Evolutionary conservation across 2,329 filamentous ascomycete species (phyloP), one percentile per base, ranked within the genome.

Genomic region (Aspergillus pseudonomiae): DNA sequence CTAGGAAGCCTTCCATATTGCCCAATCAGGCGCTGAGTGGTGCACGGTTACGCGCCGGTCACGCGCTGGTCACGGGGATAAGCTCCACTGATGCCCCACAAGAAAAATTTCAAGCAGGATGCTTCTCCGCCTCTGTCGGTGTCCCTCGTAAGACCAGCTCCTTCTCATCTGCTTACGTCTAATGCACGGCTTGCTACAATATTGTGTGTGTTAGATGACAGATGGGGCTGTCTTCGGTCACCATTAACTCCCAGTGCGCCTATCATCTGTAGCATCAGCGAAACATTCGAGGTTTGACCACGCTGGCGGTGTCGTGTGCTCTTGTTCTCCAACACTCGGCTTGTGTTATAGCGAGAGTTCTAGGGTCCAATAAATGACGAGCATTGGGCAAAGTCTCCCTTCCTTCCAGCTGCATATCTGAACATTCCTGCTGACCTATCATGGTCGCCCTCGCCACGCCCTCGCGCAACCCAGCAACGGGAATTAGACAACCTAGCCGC

Each of bases 371-470:
- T 61, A 64, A 65, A 74, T 76, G 71, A 71, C 64, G 61, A 63
- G 61, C 63, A 19, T 61, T 57, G 36, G 62, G 21, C 48, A 53
- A 54, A 56, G 55, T 56, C 48, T 66, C 62, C 48, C 34, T 56
- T 57, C 30, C 41, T 45, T 34, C 55, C 59, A 59, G 53, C 59
- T 56, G 45, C 60, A 56, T 61, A 62, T 63, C 41, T 63, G 62
- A 26, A 59, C 53, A 26, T 30, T 34, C 59, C 55, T 55, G 52
- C 52, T 55, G 59, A 66, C 53, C 65, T 71, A 72, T 65, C 68
- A 78, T 78, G 76, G 74, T 76, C 57, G 72, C 74, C 62, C 66
- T 78, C 65, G 70, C 71, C 67, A 71, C 74, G 53, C 61, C 70
- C 46, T 69, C 70, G 61, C 69, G 63, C 66, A 71, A 66, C 68